phyloP scores from a whole-genome alignment of 768 basidiomycete species.

The Inosperma sp. region DNA sequence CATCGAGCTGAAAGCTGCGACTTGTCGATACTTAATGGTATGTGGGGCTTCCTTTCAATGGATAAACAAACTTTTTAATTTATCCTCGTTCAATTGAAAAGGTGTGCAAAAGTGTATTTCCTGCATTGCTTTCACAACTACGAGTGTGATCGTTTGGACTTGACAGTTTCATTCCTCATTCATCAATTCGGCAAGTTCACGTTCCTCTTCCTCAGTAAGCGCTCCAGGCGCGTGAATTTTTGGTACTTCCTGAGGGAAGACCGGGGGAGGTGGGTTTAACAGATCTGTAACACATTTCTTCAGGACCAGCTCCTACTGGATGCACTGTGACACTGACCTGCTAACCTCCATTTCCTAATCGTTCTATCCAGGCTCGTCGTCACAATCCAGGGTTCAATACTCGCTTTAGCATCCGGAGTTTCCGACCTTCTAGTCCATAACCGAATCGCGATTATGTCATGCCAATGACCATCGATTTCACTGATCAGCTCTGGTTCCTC shows the following conservation, averaged over 20 bases:
- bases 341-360: slow-evolving; percentile 77
- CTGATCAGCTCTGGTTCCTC: slow-evolving; percentile 67
- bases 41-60: no score
- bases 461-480: slow-evolving; percentile 84
- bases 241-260: slow-evolving; percentile 11
- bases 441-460: slow-evolving; percentile 74
- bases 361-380: slow-evolving; percentile 85
- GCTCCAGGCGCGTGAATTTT: slow-evolving; percentile 13
- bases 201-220: slow-evolving; percentile 80
- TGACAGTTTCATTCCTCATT: slow-evolving; percentile 25
- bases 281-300: no score
- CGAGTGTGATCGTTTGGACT: neutral
- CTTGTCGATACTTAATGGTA: no score
- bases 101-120: neutral
- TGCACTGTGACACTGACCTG: slow-evolving; percentile 39
- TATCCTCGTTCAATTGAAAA: no score
- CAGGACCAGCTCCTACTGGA: no score
- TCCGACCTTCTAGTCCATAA: slow-evolving; percentile 59
- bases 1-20: no score
- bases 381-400: slow-evolving; percentile 74
- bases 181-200: slow-evolving; percentile 77
- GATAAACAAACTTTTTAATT: no score
- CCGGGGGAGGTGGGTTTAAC: slow-evolving; percentile 31
- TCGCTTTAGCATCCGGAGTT: slow-evolving; percentile 42
- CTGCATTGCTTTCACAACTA: no score